Base-by-base conservation (phyloP, 805 yeast genomes). In the Cyberlindnera galapagoensis region DNA sequence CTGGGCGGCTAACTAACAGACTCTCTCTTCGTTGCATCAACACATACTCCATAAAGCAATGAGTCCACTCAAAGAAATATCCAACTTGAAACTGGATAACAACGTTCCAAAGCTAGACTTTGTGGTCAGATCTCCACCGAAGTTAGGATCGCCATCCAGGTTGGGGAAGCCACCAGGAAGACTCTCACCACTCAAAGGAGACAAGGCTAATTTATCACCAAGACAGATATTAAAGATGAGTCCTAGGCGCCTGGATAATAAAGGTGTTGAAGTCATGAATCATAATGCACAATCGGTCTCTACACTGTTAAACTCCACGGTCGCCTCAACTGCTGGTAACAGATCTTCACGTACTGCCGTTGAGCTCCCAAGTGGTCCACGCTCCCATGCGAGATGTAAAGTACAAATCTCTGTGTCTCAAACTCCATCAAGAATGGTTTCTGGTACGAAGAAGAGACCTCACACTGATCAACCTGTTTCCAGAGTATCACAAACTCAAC, bases 241-340 rank as follows among this genome's bases (percentile, higher is more conserved):
- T 0, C 64, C 64, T 6, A 48, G 43, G 19, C 44, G 62, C 28
- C 26, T 56, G 16, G 27, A n/a, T n/a, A n/a, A n/a, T n/a, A n/a
- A n/a, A n/a, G n/a, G n/a, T n/a, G n/a, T n/a, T n/a, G n/a, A n/a
- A n/a, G n/a, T n/a, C n/a, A n/a, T n/a, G n/a, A n/a, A n/a, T n/a
- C n/a, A n/a, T n/a, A n/a, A n/a, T n/a, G n/a, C n/a, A n/a, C n/a
- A n/a, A n/a, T n/a, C n/a, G n/a, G n/a, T n/a, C n/a, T n/a, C n/a
- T n/a, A n/a, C n/a, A n/a, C n/a, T n/a, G n/a, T n/a, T n/a, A n/a
- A n/a, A n/a, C n/a, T n/a, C n/a, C n/a, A n/a, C n/a, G n/a, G n/a
- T n/a, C n/a, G n/a, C n/a, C n/a, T n/a, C n/a, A n/a, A n/a, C n/a
- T n/a, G n/a, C n/a, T n/a, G n/a, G n/a, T n/a, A n/a, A n/a, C n/a